Evolutionary conservation across 768 basidiomycete genomes (phyloP).

Genomic region (Leucogyrophana mollusca): DNA sequence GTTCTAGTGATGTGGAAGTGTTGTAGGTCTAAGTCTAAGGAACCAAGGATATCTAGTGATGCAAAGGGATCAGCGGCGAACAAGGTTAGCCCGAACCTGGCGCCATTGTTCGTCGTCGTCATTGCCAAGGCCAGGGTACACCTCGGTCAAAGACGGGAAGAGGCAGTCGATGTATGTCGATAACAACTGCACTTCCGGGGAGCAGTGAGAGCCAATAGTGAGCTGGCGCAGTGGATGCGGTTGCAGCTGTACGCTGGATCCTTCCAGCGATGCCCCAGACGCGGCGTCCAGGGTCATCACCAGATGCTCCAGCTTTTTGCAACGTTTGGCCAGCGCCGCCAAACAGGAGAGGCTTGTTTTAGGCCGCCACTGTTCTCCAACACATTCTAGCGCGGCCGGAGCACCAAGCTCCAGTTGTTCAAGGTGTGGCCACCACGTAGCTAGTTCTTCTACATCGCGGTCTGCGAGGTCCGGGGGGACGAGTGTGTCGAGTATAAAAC

Average conservation of each 20-base stretch:
- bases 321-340: conserved; percentile 13
- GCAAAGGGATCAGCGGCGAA: no score
- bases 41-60: no score
- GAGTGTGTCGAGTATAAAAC: conserved; percentile 39
- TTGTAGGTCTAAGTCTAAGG: no score
- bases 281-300: conserved; percentile 16
- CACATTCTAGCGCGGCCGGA: conserved; percentile 22
- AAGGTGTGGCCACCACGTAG: conserved; percentile 46
- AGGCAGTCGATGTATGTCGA: conserved; percentile 30
- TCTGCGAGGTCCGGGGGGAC: conserved; percentile 39
- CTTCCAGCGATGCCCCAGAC: not conserved
- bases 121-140: conserved; percentile 32
- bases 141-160: conserved; percentile 38
- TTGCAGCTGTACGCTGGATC: not conserved
- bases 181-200: conserved; percentile 24
- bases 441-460: conserved; percentile 34
- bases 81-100: conserved; percentile 1
- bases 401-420: conserved; percentile 41
- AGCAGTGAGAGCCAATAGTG: conserved; percentile 32
- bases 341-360: conserved; percentile 16
- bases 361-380: conserved; percentile 16
- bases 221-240: conserved; percentile 29
- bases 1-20: no score
- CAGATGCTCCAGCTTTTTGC: conserved; percentile 15
- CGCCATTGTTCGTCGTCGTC: conserved; percentile 32